Evolutionary conservation across 140 eudicot species (phyloP), one percentile per base, ranked within the genome.

Genomic region (Senecio squalidus): DNA sequence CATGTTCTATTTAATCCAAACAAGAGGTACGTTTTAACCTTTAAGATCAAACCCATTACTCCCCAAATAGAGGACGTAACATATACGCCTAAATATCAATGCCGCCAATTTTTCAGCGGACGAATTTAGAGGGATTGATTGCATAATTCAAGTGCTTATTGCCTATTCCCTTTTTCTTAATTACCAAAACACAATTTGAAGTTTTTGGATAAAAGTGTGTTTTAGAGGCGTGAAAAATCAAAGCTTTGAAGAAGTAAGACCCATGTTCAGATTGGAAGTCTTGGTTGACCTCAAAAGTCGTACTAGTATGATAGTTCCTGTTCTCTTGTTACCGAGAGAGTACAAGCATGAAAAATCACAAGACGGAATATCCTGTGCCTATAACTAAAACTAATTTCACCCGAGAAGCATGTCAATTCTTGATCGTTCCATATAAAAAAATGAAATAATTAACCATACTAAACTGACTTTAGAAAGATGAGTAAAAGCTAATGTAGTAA

Each of bases 31-130:
- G 8, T 6, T 1, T 50, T 53, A 28, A 44, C 60, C 7, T 43
- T 41, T 39, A 2, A 30, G 45, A 41, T 46, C 70, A 55, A 54
- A 13, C 62, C 49, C 58, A 47, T 23, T 26, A 36, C 25, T 31
- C 9, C 33, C 15, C 29, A 20, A 17, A 46, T 20, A 15, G 4
- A 31, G 15, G 9, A 10, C 8, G 1, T 3, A 25, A 15, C 7
- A 51, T 2, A 23, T n/a, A n/a, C n/a, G n/a, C n/a, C n/a, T n/a
- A n/a, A n/a, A n/a, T n/a, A n/a, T 10, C 52, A 39, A 59, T 59
- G 9, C 36, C 28, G 8, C 3, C n/a, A 59, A 23, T 22, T 49
- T 23, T 49, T 16, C 22, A 49, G 15, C 17, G 6, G 38, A n/a
- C n/a, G n/a, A n/a, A n/a, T n/a, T n/a, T n/a, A n/a, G n/a, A n/a